phyloP scores from a whole-genome alignment of 2,329 filamentous ascomycete genomes.

The Penicillium brasilianum region DNA sequence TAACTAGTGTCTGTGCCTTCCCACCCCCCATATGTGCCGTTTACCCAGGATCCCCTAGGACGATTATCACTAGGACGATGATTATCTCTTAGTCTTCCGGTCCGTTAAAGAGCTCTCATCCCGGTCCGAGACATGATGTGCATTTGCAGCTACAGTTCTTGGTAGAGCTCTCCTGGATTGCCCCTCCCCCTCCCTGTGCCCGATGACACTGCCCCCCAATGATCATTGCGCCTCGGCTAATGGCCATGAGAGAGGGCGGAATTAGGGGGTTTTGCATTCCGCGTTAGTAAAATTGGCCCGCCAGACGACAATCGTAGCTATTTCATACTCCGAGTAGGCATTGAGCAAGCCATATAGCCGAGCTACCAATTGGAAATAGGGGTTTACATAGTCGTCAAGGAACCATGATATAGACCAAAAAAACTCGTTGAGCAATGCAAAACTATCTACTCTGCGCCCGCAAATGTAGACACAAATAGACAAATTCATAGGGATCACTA shows the following conservation, averaged over 20 bases:
- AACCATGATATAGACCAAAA: background rate
- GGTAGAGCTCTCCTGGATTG: background rate
- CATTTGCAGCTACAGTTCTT: constrained; percentile 19
- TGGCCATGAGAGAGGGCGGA: constrained; percentile 11
- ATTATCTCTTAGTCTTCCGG: background rate
- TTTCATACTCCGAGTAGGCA: background rate
- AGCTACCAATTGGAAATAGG: no score
- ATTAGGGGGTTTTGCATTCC: constrained; percentile 12
- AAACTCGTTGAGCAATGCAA: background rate
- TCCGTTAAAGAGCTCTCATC: background rate
- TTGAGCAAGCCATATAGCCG: background rate
- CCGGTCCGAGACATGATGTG: constrained; percentile 16
- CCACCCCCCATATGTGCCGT: background rate
- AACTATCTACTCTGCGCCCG: constrained; percentile 8
- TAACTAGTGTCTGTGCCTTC: background rate
- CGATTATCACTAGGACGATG: background rate
- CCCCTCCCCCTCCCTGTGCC: constrained; percentile 12
- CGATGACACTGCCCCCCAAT: background rate
- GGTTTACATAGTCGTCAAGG: background rate
- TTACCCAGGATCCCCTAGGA: background rate
- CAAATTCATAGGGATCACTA: background rate
- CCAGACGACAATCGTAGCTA: background rate
- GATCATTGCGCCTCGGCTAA: constrained; percentile 1
- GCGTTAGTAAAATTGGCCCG: constrained; percentile 7
- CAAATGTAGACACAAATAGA: constrained; percentile 1